A percentile compares a stretch with the other conserved stretches of the same genome.
Evolutionary conservation across 1,284 basidiomycete species (phyloP).

Genomic region (Jaminaea rosea): DNA sequence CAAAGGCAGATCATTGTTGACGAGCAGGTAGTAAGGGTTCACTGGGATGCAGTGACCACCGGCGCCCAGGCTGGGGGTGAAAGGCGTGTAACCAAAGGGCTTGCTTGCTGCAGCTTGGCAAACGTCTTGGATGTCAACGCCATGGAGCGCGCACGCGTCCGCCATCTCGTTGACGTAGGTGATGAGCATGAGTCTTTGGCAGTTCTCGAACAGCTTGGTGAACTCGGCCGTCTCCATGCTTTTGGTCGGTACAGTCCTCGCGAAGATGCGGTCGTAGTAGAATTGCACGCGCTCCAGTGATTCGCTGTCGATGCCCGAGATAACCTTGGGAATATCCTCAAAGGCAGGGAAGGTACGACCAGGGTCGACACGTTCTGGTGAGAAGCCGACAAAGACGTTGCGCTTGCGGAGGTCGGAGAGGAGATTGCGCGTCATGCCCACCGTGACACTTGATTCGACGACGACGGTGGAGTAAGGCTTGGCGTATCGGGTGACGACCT

Average conservation of each 20-base stretch:
- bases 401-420: slow-evolving; percentile 10
- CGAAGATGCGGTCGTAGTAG: slow-evolving; percentile 14
- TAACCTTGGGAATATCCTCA: slow-evolving; percentile 19
- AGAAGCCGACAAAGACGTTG: slow-evolving; percentile 14
- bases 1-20: no score
- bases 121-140: slow-evolving; percentile 16
- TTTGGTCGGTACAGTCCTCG: slow-evolving; percentile 11
- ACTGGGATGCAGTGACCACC: no score
- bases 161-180: slow-evolving; percentile 23
- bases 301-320: slow-evolving; percentile 9
- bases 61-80: no score
- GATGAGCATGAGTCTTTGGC: slow-evolving; percentile 16
- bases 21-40: no score
- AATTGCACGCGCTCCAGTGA: slow-evolving; percentile 13
- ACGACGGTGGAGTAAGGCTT: slow-evolving; percentile 16
- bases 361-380: slow-evolving; percentile 17
- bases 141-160: slow-evolving; percentile 14
- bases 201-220: slow-evolving; percentile 20
- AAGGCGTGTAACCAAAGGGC: no score
- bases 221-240: slow-evolving; percentile 17
- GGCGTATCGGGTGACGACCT: slow-evolving; percentile 10
- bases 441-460: slow-evolving; percentile 14
- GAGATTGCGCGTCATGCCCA: slow-evolving; percentile 16
- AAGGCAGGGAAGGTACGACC: slow-evolving; percentile 13
- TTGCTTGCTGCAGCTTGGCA: no score